Evolutionary conservation across 1,139 yeast genomes (phyloP), one percentile per base, ranked within the genome.

Genomic region (Suhomyces ambrosiae): DNA sequence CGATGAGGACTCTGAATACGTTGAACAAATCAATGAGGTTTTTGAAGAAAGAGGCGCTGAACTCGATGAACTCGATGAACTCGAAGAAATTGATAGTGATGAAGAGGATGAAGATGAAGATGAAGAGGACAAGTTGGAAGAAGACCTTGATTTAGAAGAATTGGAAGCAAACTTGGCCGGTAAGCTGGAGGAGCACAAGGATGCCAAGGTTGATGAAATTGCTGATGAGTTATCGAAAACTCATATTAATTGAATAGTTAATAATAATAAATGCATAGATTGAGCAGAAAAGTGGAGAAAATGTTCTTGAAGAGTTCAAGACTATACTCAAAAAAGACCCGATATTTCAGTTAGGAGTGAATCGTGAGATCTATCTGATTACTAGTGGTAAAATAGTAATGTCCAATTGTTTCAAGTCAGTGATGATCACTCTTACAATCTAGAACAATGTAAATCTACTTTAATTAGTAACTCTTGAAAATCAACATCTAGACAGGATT

Each of bases 51-150:
- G 89, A 56, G 94, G 90, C 42, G 95, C 96, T 41, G 94, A 84
- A 58, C 63, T 92, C 22, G 97, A 89, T 54, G 97, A 89, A 52
- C 72, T 89, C 42, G 97, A 92, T 53, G 98, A 92, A 52, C 77
- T 94, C 68, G 98, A 92, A 65, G 96, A 88, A 58, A 73, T 81
- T 33, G 89, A 86, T 49, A 82, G 87, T 44, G 97, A 86, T 16
- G 95, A 84, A 40, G 95, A 86, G 44, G 92, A 82, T 21, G 87
- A 79, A 7, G 86, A 76, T 2, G 85, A 78, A 5, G 85, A 76
- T 10, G 89, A 80, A 10, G 80, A 68, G 26, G 77, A 68, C 42
- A 71, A 68, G 29, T 73, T 66, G 41, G 74, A 71, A 40, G 74
- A 68, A 33, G 79, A 76, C 35, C 73, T 74, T 41, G 80, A 78